Evolutionary conservation across 768 basidiomycete species (phyloP).

Genomic region (Clavaria fumosa): DNA sequence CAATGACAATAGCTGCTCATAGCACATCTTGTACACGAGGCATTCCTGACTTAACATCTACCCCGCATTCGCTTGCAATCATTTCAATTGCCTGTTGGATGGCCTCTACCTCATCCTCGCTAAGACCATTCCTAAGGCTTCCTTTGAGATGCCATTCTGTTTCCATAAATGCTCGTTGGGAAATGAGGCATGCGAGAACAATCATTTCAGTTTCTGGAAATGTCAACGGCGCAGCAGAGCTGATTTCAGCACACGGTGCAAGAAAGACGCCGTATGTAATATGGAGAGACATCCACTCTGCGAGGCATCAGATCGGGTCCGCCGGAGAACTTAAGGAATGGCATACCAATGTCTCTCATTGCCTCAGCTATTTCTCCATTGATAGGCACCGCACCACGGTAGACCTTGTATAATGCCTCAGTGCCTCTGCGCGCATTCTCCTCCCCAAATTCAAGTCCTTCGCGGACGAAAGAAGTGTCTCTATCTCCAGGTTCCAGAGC

Average conservation of each 20-base stretch:
- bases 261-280: slow-evolving; percentile 1
- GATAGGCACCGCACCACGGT: background rate
- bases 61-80: background rate
- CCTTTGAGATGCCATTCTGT: background rate
- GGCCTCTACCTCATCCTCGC: background rate
- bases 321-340: no score
- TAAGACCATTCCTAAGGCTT: background rate
- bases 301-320: no score
- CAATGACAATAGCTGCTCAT: no score
- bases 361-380: background rate
- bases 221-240: background rate
- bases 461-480: no score
- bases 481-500: background rate
- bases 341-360: background rate
- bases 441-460: background rate
- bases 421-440: background rate
- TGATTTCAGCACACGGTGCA: background rate
- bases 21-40: slow-evolving; percentile 1
- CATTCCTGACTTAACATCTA: slow-evolving; percentile 1
- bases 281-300: background rate
- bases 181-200: background rate
- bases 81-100: background rate
- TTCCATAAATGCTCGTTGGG: background rate
- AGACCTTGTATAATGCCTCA: background rate
- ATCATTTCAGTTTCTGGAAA: background rate